Percentiles rank a stretch among this genome's conserved stretches.
phyloP scores from a whole-genome alignment of 78 protist species.

The Speleostelium caveatum region DNA sequence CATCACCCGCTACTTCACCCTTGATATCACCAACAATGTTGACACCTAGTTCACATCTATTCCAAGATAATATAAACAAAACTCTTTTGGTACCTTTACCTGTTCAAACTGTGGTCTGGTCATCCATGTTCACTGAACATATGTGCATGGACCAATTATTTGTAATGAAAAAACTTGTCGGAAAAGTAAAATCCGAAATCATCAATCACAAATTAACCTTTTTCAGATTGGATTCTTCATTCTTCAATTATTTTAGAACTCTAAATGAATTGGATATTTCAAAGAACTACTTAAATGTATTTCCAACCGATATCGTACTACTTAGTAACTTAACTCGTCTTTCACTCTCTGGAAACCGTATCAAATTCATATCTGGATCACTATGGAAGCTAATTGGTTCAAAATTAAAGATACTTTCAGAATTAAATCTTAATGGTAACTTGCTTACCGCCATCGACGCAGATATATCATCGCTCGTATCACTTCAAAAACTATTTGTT shows the following conservation, averaged over 20 bases:
- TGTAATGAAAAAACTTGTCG: conserved; percentile 31
- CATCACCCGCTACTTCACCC: neutral
- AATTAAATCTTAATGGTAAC: conserved; percentile 30
- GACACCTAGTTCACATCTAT: neutral
- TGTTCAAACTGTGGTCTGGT: conserved; percentile 42
- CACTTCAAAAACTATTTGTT: conserved; percentile 4
- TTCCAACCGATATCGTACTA: conserved; percentile 44
- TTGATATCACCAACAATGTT: no score
- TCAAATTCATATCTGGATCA: conserved; percentile 34
- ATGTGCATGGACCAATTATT: conserved; percentile 36
- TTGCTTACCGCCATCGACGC: conserved; percentile 31
- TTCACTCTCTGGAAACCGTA: conserved; percentile 37
- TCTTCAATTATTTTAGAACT: neutral
- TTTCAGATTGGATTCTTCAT: conserved; percentile 1
- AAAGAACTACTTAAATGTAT: conserved; percentile 33
- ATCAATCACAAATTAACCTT: conserved; percentile 21
- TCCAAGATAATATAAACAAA: conserved; percentile 4
- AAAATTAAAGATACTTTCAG: conserved; percentile 19
- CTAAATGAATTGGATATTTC: conserved; percentile 29
- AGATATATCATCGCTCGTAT: conserved; percentile 16
- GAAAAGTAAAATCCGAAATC: conserved; percentile 33
- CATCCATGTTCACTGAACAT: conserved; percentile 35
- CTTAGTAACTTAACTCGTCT: conserved; percentile 12
- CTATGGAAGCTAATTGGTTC: conserved; percentile 40
- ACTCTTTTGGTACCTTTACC: conserved; percentile 18